Evolutionary conservation across 1,284 basidiomycete genomes (phyloP), one percentile per base, ranked within the genome.

Genomic region (Fomitopsis palustris): DNA sequence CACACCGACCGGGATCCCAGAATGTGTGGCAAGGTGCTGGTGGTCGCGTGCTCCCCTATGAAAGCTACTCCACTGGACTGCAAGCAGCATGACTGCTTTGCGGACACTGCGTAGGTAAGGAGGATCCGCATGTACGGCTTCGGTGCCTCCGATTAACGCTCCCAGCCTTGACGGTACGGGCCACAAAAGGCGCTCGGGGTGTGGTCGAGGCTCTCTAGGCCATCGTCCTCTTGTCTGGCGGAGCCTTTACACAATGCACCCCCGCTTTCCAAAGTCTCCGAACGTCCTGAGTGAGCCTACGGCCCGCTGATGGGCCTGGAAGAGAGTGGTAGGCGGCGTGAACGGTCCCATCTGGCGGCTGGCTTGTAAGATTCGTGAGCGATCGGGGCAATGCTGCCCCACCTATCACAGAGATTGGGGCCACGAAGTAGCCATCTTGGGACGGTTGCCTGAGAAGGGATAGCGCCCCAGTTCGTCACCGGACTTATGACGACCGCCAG

Each of bases 401-500:
- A 37, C 49, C 29, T 29, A 29, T 17, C 47, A 31, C 19, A 19
- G 33, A 19, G 49, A 52, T 52, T 37, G n/a, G 23, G 49, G 49
- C 35, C 49, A 52, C 35, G 16, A 37, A n/a, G 45, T 47, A 33
- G 7, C 49, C 21, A 17, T 39, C n/a, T 39, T 14, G 45, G 21
- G 7, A 43, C n/a, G 29, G 38, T 21, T 33, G 29, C 25, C 27
- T 47, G 45, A 49, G 53, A 27, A 35, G 25, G 37, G 25, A 37
- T 41, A 27, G 53, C 53, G 33, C 35, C 17, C 3, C 21, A n/a
- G 2, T 17, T 39, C 37, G 35, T 54, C 53, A 19, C 39, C 38
- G 49, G 29, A 33, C 49, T 21, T 52, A 52, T 35, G 49, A 52
- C 49, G 19, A 54, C 53, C 16, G 33, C 53, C 53, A 54, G 53